Evolutionary conservation across 83 land plant species (phyloP).

Genomic region (Isoetes engelmannii): DNA sequence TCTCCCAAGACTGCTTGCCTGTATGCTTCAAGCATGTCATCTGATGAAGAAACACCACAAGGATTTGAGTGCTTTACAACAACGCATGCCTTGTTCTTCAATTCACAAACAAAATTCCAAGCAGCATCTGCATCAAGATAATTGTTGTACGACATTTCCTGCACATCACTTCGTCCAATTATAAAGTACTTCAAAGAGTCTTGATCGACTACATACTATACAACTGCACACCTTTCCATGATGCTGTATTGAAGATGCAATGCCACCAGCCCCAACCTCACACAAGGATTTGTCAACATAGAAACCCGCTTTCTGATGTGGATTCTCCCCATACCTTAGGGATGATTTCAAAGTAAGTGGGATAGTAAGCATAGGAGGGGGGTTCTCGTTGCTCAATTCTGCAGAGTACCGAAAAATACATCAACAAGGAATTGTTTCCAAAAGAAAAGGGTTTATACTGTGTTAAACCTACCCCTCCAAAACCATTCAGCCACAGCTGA

Average conservation of each 20-base stretch:
- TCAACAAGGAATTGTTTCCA: not conserved
- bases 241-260: conserved; percentile 90
- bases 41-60: conserved; percentile 90
- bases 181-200: not conserved
- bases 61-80: conserved; percentile 98
- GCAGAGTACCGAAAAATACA: not conserved
- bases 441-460: too few species aligned
- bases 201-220: not conserved
- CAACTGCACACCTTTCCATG: conserved; percentile 77
- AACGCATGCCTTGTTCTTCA: conserved; percentile 79
- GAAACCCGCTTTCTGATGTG: conserved; percentile 96
- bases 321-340: conserved; percentile 98
- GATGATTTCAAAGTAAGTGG: conserved; percentile 53
- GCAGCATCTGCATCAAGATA: conserved; percentile 99
- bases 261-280: conserved; percentile 80
- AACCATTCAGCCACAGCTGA: conserved; percentile 97
- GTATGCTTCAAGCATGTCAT: conserved; percentile 84
- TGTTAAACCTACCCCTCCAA: conserved; percentile 48
- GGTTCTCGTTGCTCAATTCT: conserved; percentile 17
- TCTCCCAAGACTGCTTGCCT: conserved; percentile 86
- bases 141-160: conserved; percentile 99
- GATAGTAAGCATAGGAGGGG: conserved; percentile 71
- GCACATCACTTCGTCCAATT: conserved; percentile 17
- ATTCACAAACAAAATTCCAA: conserved; percentile 98
- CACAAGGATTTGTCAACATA: conserved; percentile 72